phyloP scores from a whole-genome alignment of 331 rosid genomes.

The Spiraea crenata region DNA sequence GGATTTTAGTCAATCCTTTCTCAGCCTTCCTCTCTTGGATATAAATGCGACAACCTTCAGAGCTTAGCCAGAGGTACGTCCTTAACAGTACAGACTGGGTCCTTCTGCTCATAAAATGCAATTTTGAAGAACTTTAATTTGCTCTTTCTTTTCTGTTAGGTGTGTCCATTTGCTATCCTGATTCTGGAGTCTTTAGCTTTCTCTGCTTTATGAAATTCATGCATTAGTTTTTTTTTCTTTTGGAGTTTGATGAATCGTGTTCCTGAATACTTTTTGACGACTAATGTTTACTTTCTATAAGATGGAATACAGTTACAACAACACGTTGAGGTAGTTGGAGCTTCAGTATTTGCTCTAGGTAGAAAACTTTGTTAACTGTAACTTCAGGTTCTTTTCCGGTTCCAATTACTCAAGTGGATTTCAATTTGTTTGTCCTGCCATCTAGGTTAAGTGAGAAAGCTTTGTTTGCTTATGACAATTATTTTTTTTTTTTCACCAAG shows the following conservation, averaged over 20 bases:
- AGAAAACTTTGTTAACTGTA: neutral
- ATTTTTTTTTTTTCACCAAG: too few relatives aligned
- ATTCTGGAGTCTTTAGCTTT: neutral
- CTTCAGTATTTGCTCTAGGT: neutral
- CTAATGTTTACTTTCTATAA: neutral
- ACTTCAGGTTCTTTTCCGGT: too few relatives aligned
- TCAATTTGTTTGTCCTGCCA: too few relatives aligned
- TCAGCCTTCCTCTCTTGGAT: neutral
- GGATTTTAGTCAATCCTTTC: neutral
- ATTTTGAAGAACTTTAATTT: neutral
- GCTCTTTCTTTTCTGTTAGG: neutral
- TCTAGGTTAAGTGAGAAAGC: too few relatives aligned
- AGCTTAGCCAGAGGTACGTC: slow-evolving; percentile 3
- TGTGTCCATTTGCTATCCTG: neutral
- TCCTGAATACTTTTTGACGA: neutral
- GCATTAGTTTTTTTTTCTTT: neutral
- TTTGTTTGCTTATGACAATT: too few relatives aligned
- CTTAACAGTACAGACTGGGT: slow-evolving; percentile 2
- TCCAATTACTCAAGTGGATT: too few relatives aligned
- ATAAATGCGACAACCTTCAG: neutral
- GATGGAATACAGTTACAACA: neutral
- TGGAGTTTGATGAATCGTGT: neutral
- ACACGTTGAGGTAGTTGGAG: neutral
- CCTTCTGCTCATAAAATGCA: neutral
- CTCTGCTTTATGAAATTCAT: neutral